Evolutionary conservation across 1,139 yeast species (phyloP).

Genomic region (Debaryomyces udenii): DNA sequence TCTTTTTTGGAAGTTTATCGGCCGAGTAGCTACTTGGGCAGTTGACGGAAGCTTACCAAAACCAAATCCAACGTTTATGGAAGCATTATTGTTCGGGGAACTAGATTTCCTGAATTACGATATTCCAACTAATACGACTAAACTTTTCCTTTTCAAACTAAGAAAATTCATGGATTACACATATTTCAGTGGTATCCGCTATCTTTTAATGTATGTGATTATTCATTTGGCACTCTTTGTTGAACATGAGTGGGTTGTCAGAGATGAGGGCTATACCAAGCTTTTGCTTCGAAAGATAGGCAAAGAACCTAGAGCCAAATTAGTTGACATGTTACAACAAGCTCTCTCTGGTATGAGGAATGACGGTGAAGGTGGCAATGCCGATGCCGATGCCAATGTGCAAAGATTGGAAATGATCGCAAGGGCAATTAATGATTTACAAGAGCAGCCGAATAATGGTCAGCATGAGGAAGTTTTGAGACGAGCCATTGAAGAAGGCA

Average conservation of each 20-base stretch:
- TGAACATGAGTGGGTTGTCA: conserved; percentile 71
- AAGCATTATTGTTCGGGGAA: conserved; percentile 55
- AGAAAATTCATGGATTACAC: conserved; percentile 36
- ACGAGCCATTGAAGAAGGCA: conserved; percentile 20
- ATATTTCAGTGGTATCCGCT: conserved; percentile 44
- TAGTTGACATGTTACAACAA: conserved; percentile 42
- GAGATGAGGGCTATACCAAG: conserved; percentile 67
- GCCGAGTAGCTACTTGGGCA: conserved; percentile 56
- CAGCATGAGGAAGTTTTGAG: conserved; percentile 25
- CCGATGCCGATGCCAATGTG: conserved; percentile 26
- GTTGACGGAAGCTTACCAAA: conserved; percentile 55
- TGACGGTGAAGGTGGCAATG: conserved; percentile 27
- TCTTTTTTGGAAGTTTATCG: conserved; percentile 54
- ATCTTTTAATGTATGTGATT: conserved; percentile 39
- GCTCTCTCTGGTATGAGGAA: conserved; percentile 32
- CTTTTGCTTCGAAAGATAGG: conserved; percentile 61
- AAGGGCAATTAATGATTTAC: conserved; percentile 36
- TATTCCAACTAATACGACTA: conserved; percentile 9
- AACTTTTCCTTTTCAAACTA: conserved; percentile 16
- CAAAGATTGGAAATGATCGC: conserved; percentile 34
- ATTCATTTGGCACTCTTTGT: conserved; percentile 54
- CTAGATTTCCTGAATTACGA: conserved; percentile 20
- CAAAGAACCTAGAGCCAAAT: conserved; percentile 50
- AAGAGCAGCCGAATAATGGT: conserved; percentile 22
- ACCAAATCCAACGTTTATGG: conserved; percentile 33